Base-by-base conservation (phyloP, 2,329 filamentous ascomycete species). In the Trichoderma brevicompactum region DNA sequence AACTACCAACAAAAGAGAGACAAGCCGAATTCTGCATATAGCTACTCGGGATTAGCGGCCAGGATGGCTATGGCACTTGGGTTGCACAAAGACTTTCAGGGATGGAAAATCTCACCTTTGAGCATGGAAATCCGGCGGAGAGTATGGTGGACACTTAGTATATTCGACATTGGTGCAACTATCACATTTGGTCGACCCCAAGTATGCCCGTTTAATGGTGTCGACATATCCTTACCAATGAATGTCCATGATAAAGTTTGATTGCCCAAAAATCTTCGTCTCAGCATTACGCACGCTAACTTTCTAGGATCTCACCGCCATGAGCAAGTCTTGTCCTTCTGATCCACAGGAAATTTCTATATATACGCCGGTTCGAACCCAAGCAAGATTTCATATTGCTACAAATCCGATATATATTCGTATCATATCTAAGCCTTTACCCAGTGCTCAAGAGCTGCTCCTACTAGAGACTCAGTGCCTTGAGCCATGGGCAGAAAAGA, bases 1-100 rank as follows among this genome's bases (percentile, higher is more conserved):
- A 83, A 83, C 54, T 84, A 84, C 69, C 74, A 83, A 4, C 83
- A 85, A 65, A 84, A 84, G 68, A 74, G 79, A 32, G 79, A 84
- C 64, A 75, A 81, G 13, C 81, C 82, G 4, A 85, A 85, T 68
- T 83, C 82, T 0, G 81, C 81, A 0, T 84, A 83, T 70, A 84
- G 83, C 67, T 82, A 82, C 59, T 76, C 82, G n/a, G 82, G 82
- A 0, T 75, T 84, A 17, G 82, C 82, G 0, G 76, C 79, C 17
- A 74, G 82, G 28, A 81, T 84, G 77, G 82, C 82, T 0, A 75
- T 84, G 48, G 80, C 81, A 0, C 69, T 85, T 7, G 82, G 83
- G 0, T 73, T 85, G 2, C 82, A 85, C 68, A 79, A 79, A n/a
- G 81, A 84, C 55, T 74, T 78, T 7, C 71, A 73, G 3, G 73